phyloP scores from a whole-genome alignment of 1,284 basidiomycete species.

The Heterobasidion occidentale region DNA sequence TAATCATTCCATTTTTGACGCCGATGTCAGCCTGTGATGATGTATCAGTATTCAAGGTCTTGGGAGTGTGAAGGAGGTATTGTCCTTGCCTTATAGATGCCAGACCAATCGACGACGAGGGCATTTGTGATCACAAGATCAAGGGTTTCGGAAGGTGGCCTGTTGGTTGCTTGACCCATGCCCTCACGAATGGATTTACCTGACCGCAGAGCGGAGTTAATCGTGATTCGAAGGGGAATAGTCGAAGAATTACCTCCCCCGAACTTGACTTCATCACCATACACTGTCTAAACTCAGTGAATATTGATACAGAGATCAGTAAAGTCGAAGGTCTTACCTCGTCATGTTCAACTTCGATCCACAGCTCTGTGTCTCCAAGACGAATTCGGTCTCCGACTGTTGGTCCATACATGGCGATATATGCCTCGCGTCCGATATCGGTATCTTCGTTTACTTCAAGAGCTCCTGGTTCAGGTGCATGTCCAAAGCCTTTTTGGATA shows the following conservation, averaged over 20 bases:
- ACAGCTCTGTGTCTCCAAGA: conserved; percentile 85
- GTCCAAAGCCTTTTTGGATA: conserved; percentile 52
- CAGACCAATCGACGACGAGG: conserved; percentile 90
- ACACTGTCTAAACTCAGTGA: conserved; percentile 45
- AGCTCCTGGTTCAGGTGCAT: conserved; percentile 54
- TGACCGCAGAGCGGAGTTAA: conserved; percentile 19
- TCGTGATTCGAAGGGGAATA: not conserved
- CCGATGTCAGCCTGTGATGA: conserved; percentile 87
- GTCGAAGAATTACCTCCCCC: conserved; percentile 63
- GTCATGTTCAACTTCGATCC: conserved; percentile 91
- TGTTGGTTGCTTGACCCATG: conserved; percentile 88
- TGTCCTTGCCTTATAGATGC: conserved; percentile 78
- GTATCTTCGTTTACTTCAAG: conserved; percentile 39
- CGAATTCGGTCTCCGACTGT: conserved; percentile 87
- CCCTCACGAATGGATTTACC: conserved; percentile 94
- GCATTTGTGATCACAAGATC: conserved; percentile 96
- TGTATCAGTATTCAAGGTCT: not conserved
- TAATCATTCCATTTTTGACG: conserved; percentile 79
- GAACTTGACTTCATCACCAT: conserved; percentile 97
- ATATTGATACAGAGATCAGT: not conserved
- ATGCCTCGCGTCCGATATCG: conserved; percentile 56
- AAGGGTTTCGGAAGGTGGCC: conserved; percentile 61
- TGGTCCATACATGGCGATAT: conserved; percentile 92
- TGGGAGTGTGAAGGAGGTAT: not conserved
- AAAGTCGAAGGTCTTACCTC: conserved; percentile 40